Conservation (phyloP, 306 rosid species). For the Heteromeles arbutifolia region DNA sequence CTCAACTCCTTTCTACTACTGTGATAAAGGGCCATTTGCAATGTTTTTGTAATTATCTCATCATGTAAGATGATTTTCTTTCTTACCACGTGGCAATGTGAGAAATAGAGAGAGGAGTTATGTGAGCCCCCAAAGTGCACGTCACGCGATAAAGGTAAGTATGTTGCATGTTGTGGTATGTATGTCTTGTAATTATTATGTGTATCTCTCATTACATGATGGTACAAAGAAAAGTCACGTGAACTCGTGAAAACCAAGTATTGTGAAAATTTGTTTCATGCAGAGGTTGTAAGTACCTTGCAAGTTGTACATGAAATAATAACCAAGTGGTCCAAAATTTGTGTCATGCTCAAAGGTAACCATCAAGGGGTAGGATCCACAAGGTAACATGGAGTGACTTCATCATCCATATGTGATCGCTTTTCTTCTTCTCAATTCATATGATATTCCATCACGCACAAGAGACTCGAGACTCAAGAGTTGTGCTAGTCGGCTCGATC, state of each 20-base stretch:
- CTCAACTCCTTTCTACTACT: too few species aligned
- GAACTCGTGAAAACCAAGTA: neutral
- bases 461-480: neutral
- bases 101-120: too few species aligned
- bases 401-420: slow-evolving; percentile 56
- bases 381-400: slow-evolving; percentile 43
- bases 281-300: neutral
- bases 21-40: too few species aligned
- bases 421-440: slow-evolving; percentile 15
- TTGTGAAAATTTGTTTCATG: neutral
- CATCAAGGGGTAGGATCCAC: slow-evolving; percentile 36
- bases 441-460: slow-evolving; percentile 3
- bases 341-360: slow-evolving; percentile 9
- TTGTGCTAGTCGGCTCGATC: neutral
- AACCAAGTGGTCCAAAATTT: neutral
- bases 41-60: too few species aligned
- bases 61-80: too few species aligned
- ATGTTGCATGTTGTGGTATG: too few species aligned
- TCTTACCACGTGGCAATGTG: too few species aligned
- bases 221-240: neutral
- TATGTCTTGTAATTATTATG: neutral
- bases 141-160: too few species aligned
- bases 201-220: neutral
- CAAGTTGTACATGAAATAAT: neutral
- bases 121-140: too few species aligned